Percentiles rank a stretch among this genome's conserved stretches.
Evolutionary conservation across 1,284 basidiomycete genomes (phyloP).

Genomic region (Microbotryum scabiosae): DNA sequence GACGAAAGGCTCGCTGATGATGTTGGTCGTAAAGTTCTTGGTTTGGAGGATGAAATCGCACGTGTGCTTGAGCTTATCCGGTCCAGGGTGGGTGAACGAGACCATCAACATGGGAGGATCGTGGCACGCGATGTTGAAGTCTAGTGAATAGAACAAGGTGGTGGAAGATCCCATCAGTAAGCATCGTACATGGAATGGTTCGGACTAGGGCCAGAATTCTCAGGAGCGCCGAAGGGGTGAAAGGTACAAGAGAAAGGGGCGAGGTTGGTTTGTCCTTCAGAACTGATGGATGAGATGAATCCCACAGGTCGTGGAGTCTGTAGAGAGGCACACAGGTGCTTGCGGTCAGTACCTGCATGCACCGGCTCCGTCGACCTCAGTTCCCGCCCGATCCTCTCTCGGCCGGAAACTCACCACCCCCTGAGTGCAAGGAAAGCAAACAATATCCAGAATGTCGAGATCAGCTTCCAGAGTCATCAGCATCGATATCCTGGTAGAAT

Average conservation of each 20-base stretch:
- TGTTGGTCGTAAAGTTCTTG: constrained; percentile 64
- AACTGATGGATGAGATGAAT: constrained; percentile 57
- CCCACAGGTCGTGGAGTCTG: constrained; percentile 60
- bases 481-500: background rate
- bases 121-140: constrained; percentile 46
- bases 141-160: background rate
- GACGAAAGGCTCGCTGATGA: constrained; percentile 54
- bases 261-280: constrained; percentile 54
- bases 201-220: constrained; percentile 19
- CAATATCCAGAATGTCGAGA: background rate
- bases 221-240: constrained; percentile 39
- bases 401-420: constrained; percentile 7
- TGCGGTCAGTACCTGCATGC: background rate
- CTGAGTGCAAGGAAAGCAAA: background rate
- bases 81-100: constrained; percentile 45
- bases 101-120: constrained; percentile 60
- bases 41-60: constrained; percentile 57
- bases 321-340: background rate
- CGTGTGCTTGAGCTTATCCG: constrained; percentile 54
- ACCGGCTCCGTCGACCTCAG: no score
- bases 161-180: constrained; percentile 35
- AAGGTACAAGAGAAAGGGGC: constrained; percentile 47
- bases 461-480: background rate
- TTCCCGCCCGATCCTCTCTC: no score
- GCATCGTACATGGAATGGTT: constrained; percentile 12